These are phyloP conservation scores for Syzygium oleosum DNA, from an alignment of 345 rosid genomes.

Conservation along the genomic window DNA sequence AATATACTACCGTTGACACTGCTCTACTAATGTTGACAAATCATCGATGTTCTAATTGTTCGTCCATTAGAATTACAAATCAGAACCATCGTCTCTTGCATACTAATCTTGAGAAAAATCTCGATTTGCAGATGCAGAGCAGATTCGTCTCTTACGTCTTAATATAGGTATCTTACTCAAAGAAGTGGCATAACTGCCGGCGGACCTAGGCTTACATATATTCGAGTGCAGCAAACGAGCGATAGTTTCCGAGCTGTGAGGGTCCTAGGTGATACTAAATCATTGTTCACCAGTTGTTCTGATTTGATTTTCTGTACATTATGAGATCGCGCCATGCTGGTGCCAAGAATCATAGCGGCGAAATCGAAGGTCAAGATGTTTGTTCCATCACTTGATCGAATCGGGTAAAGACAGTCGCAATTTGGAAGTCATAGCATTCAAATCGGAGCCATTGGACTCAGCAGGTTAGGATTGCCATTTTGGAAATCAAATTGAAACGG, in stretches of 20 bases:
- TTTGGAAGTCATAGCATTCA: background rate
- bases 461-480: background rate
- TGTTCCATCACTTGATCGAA: background rate
- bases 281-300: background rate
- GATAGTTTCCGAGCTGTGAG: background rate
- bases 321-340: background rate
- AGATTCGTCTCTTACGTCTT: background rate
- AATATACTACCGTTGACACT: slow-evolving; percentile 71
- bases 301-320: background rate
- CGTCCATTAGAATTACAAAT: background rate
- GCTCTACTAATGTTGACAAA: background rate
- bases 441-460: background rate
- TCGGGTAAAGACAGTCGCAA: background rate
- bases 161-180: background rate
- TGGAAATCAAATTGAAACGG: background rate
- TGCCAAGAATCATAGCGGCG: no score
- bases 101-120: background rate
- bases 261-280: background rate
- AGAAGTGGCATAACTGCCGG: background rate
- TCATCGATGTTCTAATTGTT: background rate
- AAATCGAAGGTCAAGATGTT: background rate
- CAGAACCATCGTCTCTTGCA: background rate
- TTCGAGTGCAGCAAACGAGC: background rate
- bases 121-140: background rate
- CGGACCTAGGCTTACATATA: background rate